Evolutionary conservation across 768 basidiomycete species (phyloP).

Genomic region (Atractiella rhizophila): DNA sequence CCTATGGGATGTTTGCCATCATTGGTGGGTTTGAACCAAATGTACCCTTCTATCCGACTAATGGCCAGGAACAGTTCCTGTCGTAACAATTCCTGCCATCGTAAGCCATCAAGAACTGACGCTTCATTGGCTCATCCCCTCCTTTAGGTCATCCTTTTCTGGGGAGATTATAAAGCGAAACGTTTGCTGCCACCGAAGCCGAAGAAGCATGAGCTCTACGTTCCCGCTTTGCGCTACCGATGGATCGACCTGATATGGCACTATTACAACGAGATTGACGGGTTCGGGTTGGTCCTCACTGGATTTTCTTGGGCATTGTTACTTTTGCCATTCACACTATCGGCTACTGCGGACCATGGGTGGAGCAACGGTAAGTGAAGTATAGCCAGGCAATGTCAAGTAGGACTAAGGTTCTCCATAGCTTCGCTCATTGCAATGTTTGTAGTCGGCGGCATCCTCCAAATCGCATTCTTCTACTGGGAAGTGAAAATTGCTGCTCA

Average conservation of each 20-base stretch:
- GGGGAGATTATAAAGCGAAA: too few species aligned
- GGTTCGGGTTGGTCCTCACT: neutral
- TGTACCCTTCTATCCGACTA: too few species aligned
- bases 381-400: too few species aligned
- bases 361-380: slow-evolving; percentile 17
- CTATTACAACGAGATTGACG: neutral
- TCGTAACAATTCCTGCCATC: slow-evolving; percentile 8
- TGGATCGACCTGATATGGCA: slow-evolving; percentile 8
- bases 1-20: slow-evolving; percentile 20
- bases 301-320: neutral
- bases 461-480: slow-evolving; percentile 17
- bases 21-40: too few species aligned
- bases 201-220: neutral
- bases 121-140: too few species aligned
- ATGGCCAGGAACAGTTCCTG: too few species aligned
- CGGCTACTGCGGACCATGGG: slow-evolving; percentile 18
- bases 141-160: neutral
- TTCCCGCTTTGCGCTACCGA: slow-evolving; percentile 14
- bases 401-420: slow-evolving; percentile 4
- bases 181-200: neutral
- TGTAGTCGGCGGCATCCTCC: slow-evolving; percentile 8
- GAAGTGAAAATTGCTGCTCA: slow-evolving; percentile 30
- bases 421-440: slow-evolving; percentile 16
- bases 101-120: slow-evolving; percentile 2
- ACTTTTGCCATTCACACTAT: slow-evolving; percentile 13